phyloP scores from a whole-genome alignment of 805 yeast genomes.

The Cyberlindnera misumaiensis region DNA sequence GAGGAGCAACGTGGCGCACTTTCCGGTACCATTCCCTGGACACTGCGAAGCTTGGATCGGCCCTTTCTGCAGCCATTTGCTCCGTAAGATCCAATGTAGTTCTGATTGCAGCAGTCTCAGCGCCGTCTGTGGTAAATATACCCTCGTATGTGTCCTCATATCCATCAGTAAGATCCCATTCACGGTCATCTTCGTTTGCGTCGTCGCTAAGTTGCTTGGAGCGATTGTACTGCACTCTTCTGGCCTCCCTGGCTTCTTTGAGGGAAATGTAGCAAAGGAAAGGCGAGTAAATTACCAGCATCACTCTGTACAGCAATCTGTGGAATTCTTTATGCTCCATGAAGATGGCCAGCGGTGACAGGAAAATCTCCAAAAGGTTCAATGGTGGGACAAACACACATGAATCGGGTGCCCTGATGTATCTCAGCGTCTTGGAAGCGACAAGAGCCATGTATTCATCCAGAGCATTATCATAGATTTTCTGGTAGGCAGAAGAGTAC shows the following conservation, averaged over 20 bases:
- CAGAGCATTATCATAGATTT: slow-evolving; percentile 73
- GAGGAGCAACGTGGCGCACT: slow-evolving; percentile 48
- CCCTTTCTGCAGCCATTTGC: slow-evolving; percentile 58
- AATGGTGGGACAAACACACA: slow-evolving; percentile 82
- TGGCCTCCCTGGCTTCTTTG: slow-evolving; percentile 61
- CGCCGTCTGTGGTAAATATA: slow-evolving; percentile 22
- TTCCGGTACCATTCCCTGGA: slow-evolving; percentile 44
- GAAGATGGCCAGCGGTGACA: slow-evolving; percentile 40
- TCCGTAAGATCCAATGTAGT: slow-evolving; percentile 34
- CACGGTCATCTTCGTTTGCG: slow-evolving; percentile 68
- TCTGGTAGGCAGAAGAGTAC: slow-evolving; percentile 77
- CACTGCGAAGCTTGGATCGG: slow-evolving; percentile 63
- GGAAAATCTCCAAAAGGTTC: slow-evolving; percentile 59
- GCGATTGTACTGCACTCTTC: slow-evolving; percentile 66
- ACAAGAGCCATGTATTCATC: slow-evolving; percentile 82
- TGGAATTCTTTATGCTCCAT: slow-evolving; percentile 25
- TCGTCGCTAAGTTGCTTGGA: slow-evolving; percentile 61
- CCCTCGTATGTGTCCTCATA: slow-evolving; percentile 34
- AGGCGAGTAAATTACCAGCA: slow-evolving; percentile 67
- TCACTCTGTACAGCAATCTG: slow-evolving; percentile 45
- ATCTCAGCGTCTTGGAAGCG: slow-evolving; percentile 77
- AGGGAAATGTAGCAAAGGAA: slow-evolving; percentile 51
- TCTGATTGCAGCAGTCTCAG: slow-evolving; percentile 21
- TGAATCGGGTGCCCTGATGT: slow-evolving; percentile 83
- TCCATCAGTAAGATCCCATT: slow-evolving; percentile 83